Evolutionary conservation across 1,284 basidiomycete species (phyloP).

Genomic region (Naganishia liquefaciens): DNA sequence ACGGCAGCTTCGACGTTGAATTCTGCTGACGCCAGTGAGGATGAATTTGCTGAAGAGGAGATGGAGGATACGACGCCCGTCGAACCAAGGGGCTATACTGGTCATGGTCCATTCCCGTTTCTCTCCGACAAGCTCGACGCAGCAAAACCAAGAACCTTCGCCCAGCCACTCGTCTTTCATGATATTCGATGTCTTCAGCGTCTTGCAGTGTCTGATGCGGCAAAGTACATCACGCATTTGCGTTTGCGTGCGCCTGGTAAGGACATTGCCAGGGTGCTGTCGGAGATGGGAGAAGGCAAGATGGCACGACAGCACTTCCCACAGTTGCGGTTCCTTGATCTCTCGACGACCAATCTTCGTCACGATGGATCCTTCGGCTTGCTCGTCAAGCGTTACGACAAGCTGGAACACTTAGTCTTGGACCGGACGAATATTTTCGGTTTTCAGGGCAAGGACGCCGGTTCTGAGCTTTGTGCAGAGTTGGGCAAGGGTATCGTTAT

Average conservation of each 20-base stretch:
- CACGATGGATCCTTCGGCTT: conserved; percentile 48
- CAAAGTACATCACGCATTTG: conserved; percentile 49
- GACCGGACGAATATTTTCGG: conserved; percentile 55
- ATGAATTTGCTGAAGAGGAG: conserved; percentile 34
- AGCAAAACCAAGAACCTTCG: conserved; percentile 51
- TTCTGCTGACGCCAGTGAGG: conserved; percentile 40
- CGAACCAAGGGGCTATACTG: conserved; percentile 46
- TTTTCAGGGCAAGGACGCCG: conserved; percentile 49
- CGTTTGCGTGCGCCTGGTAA: conserved; percentile 51
- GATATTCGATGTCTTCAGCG: conserved; percentile 51
- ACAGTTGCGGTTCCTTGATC: conserved; percentile 49
- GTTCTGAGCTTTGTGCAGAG: conserved; percentile 46
- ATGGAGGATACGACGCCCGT: conserved; percentile 35
- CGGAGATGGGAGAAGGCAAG: conserved; percentile 31
- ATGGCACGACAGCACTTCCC: conserved; percentile 43
- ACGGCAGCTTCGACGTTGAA: conserved; percentile 38
- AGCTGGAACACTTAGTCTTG: conserved; percentile 52
- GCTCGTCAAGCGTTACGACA: conserved; percentile 43
- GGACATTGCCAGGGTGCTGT: conserved; percentile 49
- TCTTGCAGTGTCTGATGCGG: conserved; percentile 49
- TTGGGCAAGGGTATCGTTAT: conserved; percentile 44
- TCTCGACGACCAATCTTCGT: conserved; percentile 55
- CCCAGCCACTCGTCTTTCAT: conserved; percentile 56
- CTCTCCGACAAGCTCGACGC: conserved; percentile 44
- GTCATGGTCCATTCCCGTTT: conserved; percentile 53